Evolutionary conservation across 768 basidiomycete genomes (phyloP), one percentile per base, ranked within the genome.

Genomic region (Termitomyces heimii): DNA sequence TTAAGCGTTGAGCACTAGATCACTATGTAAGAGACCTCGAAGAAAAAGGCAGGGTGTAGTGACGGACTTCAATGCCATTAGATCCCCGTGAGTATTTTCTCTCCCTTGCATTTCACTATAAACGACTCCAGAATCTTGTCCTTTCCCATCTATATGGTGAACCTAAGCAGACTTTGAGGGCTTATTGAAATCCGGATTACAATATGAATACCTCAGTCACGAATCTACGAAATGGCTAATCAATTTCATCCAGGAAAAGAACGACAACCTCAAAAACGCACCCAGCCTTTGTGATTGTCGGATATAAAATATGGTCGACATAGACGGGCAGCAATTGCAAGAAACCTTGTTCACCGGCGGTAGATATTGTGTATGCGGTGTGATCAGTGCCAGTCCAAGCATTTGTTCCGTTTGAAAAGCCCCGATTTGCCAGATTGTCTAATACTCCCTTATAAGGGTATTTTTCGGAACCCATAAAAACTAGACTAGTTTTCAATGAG

Each of bases 301-400:
- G 97, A 70, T 97, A 96, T 35, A 99, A 80, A 55, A 99, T 90
- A 69, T 99, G 97, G 71, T 99, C 97, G 29, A 98, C 76, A 64
- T 93, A 99, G 63, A 98, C 87, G 20, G 91, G 89, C 28, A 93
- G 76, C 8, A 92, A 74, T 64, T 93, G 89, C 32, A 94, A 75
- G 61, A 92, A 91, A 7, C 97, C 97, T 65, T 96, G 90, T 58
- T 88, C 86, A 60, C 97, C 97, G 13, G 97, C 97, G 9, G 96
- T 98, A 4, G 90, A 88, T 55, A 96, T 88, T 10, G 97, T 98
- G 69, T 98, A 99, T 9, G 92, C 92, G 46, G 95, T 97, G 66
- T 97, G 88, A 66, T 94, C 92, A 44, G 83, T 94, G 66, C 91
- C 96, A 3, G 97, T 98, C 97, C 96, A 99, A 1, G 96, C 96